These are phyloP conservation scores for Phylloporus sp. DNA, from an alignment of 768 basidiomycete species.

Conservation along the genomic window DNA sequence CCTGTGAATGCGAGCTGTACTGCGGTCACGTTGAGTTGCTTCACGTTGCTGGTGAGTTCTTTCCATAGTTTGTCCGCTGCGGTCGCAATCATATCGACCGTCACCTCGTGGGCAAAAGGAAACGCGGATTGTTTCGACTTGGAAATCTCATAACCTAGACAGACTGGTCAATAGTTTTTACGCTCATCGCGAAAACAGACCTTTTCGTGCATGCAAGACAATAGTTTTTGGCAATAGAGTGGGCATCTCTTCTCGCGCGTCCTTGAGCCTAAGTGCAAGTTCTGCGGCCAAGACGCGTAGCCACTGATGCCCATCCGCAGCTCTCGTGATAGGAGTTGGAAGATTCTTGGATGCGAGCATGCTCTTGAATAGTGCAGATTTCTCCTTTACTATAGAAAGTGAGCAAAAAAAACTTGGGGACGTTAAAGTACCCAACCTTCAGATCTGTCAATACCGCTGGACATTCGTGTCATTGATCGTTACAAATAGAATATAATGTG, in stretches of 20 bases:
- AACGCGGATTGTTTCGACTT: constrained; percentile 85
- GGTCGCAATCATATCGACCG: constrained; percentile 70
- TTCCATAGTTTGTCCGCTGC: constrained; percentile 83
- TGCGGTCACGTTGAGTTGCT: constrained; percentile 62
- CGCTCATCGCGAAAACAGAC: constrained; percentile 31
- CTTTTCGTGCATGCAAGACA: constrained; percentile 72
- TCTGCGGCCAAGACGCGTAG: constrained; percentile 89
- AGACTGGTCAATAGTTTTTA: constrained; percentile 1
- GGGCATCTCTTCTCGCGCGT: constrained; percentile 68
- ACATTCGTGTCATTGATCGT: not conserved
- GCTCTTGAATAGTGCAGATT: constrained; percentile 74
- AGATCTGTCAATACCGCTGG: constrained; percentile 78
- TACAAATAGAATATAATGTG: not conserved
- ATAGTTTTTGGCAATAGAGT: constrained; percentile 92
- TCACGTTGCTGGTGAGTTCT: constrained; percentile 65
- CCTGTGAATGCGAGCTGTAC: constrained; percentile 75
- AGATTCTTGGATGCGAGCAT: constrained; percentile 98
- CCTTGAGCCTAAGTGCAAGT: constrained; percentile 76
- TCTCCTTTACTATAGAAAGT: constrained; percentile 69
- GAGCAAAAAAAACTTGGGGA: not conserved
- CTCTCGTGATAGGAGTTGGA: constrained; percentile 67
- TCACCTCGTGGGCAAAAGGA: constrained; percentile 72
- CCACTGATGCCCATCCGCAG: constrained; percentile 84
- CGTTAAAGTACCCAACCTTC: constrained; percentile 56
- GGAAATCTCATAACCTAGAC: constrained; percentile 57